Evolutionary conservation across 1,284 basidiomycete genomes (phyloP).

Genomic region (Tremellales sp.): DNA sequence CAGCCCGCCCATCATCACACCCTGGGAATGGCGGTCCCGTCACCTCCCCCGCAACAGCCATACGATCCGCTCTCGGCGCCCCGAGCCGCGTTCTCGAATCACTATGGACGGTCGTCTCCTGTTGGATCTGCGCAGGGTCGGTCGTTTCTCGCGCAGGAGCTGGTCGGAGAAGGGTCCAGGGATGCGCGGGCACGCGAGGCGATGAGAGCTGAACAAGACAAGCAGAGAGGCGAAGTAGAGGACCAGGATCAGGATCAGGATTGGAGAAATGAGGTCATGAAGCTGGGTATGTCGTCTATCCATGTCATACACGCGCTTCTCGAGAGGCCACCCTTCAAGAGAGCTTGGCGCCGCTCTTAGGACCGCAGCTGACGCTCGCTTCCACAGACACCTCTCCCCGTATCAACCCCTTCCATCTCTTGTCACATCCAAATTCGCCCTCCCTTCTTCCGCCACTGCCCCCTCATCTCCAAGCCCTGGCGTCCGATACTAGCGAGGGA

Average conservation of each 20-base stretch:
- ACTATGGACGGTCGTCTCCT: constrained; percentile 6
- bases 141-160: not conserved
- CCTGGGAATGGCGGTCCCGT: too few relatives aligned
- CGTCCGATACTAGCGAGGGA: constrained; percentile 11
- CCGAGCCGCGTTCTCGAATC: constrained; percentile 16
- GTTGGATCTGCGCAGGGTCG: not conserved
- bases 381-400: constrained; percentile 11
- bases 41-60: too few relatives aligned
- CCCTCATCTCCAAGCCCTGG: constrained; percentile 22
- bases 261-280: constrained; percentile 5
- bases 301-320: not conserved
- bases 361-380: constrained; percentile 8
- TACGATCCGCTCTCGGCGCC: constrained; percentile 13
- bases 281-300: constrained; percentile 8
- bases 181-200: constrained; percentile 9
- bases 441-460: constrained; percentile 24
- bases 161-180: constrained; percentile 8
- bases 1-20: too few relatives aligned
- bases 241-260: not conserved
- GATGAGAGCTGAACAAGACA: not conserved
- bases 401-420: constrained; percentile 38
- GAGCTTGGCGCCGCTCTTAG: not conserved
- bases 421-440: constrained; percentile 24
- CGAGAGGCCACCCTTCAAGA: not conserved
- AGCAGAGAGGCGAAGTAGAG: not conserved